Percentiles rank a stretch among this genome's conserved stretches.
Evolutionary conservation across 129 eudicot genomes (phyloP).

Genomic region (Saussurea involucrata): DNA sequence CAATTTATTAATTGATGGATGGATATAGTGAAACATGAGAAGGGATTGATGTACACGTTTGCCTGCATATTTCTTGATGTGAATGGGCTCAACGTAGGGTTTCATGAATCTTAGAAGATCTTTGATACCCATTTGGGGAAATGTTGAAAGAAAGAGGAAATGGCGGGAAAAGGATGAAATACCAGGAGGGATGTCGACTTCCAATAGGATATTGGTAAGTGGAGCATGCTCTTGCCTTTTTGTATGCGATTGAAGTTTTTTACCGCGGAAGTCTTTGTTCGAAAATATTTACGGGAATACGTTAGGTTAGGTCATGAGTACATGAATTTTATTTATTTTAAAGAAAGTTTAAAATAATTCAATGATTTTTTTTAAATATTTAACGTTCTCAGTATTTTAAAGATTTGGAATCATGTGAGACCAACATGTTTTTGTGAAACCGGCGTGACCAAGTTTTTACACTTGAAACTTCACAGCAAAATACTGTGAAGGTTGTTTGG

Average conservation of each 20-base stretch:
- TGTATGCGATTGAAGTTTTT: not conserved
- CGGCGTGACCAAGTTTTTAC: no score
- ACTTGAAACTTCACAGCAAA: no score
- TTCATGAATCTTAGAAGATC: slow-evolving; percentile 83
- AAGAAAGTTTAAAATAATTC: no score
- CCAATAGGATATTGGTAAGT: not conserved
- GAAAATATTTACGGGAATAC: not conserved
- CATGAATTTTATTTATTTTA: no score
- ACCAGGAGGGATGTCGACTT: no score
- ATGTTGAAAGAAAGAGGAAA: not conserved
- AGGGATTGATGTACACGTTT: slow-evolving; percentile 40
- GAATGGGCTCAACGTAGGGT: slow-evolving; percentile 74
- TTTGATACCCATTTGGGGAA: slow-evolving; percentile 73
- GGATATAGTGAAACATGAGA: not conserved
- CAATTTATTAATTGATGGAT: not conserved
- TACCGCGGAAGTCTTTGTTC: slow-evolving; percentile 13
- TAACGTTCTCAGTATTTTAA: no score
- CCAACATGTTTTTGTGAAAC: no score
- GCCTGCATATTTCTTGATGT: slow-evolving; percentile 80
- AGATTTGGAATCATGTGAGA: no score
- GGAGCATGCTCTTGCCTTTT: not conserved
- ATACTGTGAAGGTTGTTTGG: no score
- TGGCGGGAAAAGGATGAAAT: slow-evolving; percentile 29
- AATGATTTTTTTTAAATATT: no score
- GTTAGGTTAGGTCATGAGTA: no score